Evolutionary conservation across 768 basidiomycete genomes (phyloP).

Genomic region (Pisolithus albus): DNA sequence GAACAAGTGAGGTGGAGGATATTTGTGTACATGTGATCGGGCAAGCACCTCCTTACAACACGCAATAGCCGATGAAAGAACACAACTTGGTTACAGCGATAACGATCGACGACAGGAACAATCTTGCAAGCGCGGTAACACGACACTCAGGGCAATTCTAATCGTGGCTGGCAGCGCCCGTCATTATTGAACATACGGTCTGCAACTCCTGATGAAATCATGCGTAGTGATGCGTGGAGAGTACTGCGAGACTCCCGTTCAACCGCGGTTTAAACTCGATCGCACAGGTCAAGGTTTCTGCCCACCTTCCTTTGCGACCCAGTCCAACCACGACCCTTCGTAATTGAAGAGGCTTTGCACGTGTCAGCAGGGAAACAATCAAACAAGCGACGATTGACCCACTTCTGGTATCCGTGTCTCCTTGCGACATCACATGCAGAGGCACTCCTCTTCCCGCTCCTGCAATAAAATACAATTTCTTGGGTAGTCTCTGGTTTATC

Average conservation of each 20-base stretch:
- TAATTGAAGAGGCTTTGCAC: conserved; percentile 59
- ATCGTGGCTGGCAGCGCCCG: too few relatives aligned
- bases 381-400: conserved; percentile 18
- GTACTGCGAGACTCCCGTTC: background rate
- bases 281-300: conserved; percentile 21
- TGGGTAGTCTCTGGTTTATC: conserved; percentile 64
- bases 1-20: background rate
- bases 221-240: background rate
- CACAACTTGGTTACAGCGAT: too few relatives aligned
- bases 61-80: too few relatives aligned
- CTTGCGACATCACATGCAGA: conserved; percentile 78
- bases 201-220: too few relatives aligned
- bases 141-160: too few relatives aligned
- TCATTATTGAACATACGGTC: too few relatives aligned
- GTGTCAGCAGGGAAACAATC: background rate
- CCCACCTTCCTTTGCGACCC: conserved; percentile 53
- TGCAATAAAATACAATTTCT: conserved; percentile 84
- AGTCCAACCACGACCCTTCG: conserved; percentile 84
- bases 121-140: too few relatives aligned
- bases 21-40: too few relatives aligned
- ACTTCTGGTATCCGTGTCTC: conserved; percentile 79
- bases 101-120: too few relatives aligned
- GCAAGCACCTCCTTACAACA: background rate
- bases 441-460: conserved; percentile 78
- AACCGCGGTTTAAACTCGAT: background rate